Conservation (phyloP, 2,329 filamentous ascomycete genomes). For the Diaporthe citriasiana region DNA sequence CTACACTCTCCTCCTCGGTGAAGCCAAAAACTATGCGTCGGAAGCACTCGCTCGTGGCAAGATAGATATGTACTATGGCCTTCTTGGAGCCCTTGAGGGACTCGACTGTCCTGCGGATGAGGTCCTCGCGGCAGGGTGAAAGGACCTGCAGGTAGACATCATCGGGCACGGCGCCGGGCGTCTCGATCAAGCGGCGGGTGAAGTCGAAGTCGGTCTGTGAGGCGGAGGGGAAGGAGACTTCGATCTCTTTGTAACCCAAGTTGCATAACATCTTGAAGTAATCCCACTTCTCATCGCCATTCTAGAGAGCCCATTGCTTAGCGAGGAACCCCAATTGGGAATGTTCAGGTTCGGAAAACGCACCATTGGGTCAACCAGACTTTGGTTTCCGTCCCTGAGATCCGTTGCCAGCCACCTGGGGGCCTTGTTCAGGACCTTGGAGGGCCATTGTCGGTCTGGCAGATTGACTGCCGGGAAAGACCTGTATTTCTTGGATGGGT, state of each 20-base stretch:
- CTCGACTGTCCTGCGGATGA: constrained; percentile 91
- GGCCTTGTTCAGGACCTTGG: constrained; percentile 84
- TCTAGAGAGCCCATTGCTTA: constrained; percentile 63
- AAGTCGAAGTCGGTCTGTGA: constrained; percentile 98
- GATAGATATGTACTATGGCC: constrained; percentile 94
- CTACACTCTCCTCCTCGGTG: constrained; percentile 84
- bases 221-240: constrained; percentile 94
- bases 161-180: constrained; percentile 84
- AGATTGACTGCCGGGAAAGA: constrained; percentile 76
- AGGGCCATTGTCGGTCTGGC: constrained; percentile 85
- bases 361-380: constrained; percentile 93
- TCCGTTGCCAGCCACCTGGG: constrained; percentile 93
- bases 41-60: constrained; percentile 97
- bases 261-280: constrained; percentile 96
- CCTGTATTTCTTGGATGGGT: constrained; percentile 84
- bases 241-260: constrained; percentile 97
- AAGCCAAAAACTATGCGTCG: constrained; percentile 91
- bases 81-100: constrained; percentile 92
- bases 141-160: constrained; percentile 95
- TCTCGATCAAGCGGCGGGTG: constrained; percentile 87
- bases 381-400: constrained; percentile 94
- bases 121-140: constrained; percentile 90
- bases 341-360: constrained; percentile 47
- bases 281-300: constrained; percentile 92
- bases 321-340: constrained; percentile 2